Percentiles rank a stretch among this genome's conserved stretches.
phyloP scores from a whole-genome alignment of 1,284 basidiomycete genomes.

The Tilletia indica region DNA sequence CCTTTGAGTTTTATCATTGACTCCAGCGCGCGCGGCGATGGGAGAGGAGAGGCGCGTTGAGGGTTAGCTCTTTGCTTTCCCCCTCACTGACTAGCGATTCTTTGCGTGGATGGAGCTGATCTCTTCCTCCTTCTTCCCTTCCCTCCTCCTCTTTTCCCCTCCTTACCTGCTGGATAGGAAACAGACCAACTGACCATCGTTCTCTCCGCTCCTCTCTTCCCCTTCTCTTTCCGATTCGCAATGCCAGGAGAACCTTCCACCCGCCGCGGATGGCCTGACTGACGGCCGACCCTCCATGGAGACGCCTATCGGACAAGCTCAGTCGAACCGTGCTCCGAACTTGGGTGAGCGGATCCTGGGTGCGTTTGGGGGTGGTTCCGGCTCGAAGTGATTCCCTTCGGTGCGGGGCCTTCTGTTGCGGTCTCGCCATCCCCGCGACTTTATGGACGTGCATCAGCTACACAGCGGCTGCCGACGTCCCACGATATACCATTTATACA shows the following conservation, averaged over 20 bases:
- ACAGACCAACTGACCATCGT: too few species aligned
- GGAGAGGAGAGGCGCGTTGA: neutral
- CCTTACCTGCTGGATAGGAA: too few species aligned
- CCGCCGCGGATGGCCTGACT: constrained; percentile 1
- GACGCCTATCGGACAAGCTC: neutral
- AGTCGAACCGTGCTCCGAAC: neutral
- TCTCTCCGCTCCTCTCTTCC: too few species aligned
- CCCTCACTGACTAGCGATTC: neutral
- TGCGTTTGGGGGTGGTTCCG: neutral
- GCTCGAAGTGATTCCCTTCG: neutral
- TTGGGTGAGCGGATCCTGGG: constrained; percentile 13
- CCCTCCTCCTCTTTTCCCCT: neutral
- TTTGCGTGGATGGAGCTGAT: neutral
- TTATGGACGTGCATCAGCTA: too few species aligned
- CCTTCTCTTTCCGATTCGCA: neutral
- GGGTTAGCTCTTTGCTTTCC: neutral
- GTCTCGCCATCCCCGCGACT: too few species aligned
- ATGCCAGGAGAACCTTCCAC: neutral
- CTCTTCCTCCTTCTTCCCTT: neutral
- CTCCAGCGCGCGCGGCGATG: neutral
- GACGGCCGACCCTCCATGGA: constrained; percentile 13
- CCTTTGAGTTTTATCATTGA: too few species aligned
- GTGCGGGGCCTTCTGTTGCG: too few species aligned
- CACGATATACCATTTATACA: too few species aligned
- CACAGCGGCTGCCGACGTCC: too few species aligned